Percentiles rank a stretch among this genome's conserved stretches.
phyloP scores from a whole-genome alignment of 805 yeast genomes.

The Starmera pachycereana region DNA sequence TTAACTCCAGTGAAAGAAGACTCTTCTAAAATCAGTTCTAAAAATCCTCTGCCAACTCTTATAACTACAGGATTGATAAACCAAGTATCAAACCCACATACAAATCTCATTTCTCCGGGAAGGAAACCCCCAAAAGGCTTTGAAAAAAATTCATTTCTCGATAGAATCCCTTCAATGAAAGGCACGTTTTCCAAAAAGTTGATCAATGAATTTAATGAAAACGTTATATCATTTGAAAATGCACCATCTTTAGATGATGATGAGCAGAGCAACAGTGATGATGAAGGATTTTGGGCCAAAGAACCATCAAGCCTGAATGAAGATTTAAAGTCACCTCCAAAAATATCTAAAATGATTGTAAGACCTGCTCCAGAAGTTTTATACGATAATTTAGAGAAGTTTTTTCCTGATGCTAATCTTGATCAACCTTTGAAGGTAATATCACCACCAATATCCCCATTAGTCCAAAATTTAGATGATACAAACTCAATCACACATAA shows the following conservation, averaged over 20 bases:
- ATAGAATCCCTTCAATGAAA: conserved; percentile 14
- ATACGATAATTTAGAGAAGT: conserved; percentile 82
- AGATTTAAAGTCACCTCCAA: conserved; percentile 17
- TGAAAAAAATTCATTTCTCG: conserved; percentile 15
- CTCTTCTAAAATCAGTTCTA: conserved; percentile 21
- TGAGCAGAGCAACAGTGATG: conserved; percentile 29
- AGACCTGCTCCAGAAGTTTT: conserved; percentile 95
- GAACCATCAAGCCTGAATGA: conserved; percentile 19
- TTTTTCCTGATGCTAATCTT: conserved; percentile 85
- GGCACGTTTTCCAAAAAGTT: conserved; percentile 23
- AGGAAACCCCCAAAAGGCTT: conserved; percentile 26
- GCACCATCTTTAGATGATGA: conserved; percentile 43
- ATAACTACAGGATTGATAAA: conserved; percentile 24
- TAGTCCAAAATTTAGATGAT: conserved; percentile 11
- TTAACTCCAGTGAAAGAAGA: conserved; percentile 16
- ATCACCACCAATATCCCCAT: conserved; percentile 48
- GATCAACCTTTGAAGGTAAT: conserved; percentile 81
- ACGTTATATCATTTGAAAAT: conserved; percentile 61
- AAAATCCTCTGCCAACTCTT: too few species aligned
- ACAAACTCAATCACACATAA: not conserved
- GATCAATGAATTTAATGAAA: conserved; percentile 56
- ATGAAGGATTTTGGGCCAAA: conserved; percentile 54
- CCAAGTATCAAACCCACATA: conserved; percentile 23
- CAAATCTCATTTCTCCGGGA: conserved; percentile 2
- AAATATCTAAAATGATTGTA: conserved; percentile 46